Conservation (phyloP, 2,329 filamentous ascomycete genomes). For the Cladosporium sp. region DNA sequence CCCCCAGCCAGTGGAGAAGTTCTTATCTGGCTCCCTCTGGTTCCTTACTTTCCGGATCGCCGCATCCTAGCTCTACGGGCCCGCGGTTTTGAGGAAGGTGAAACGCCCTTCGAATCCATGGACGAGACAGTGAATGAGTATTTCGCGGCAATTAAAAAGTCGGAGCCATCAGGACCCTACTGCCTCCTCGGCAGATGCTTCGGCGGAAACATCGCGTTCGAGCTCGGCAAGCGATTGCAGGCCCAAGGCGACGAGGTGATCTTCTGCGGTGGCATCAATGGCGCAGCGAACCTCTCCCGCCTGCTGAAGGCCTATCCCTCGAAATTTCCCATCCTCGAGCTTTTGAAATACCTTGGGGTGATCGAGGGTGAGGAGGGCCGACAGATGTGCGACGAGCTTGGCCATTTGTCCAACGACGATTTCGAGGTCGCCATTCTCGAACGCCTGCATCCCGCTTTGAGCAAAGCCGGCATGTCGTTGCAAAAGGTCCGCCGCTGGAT, state of each 20-base stretch:
- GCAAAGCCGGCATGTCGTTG: no score
- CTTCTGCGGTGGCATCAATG: not conserved
- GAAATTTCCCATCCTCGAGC: no score
- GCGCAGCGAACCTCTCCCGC: no score
- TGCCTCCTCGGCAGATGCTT: conserved; percentile 48
- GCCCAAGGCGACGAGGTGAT: not conserved
- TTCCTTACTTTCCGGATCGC: conserved; percentile 35
- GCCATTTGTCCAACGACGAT: no score
- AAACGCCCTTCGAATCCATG: conserved; percentile 36
- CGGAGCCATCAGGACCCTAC: conserved; percentile 47
- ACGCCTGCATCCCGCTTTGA: no score
- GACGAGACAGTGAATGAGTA: conserved; percentile 39
- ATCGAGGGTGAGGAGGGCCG: no score
- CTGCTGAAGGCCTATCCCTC: no score
- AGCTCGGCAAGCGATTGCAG: conserved; percentile 44
- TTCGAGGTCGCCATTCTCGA: no score
- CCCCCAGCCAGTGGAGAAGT: conserved; percentile 37
- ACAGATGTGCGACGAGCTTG: no score
- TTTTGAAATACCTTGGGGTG: no score
- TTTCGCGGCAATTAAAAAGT: conserved; percentile 32
- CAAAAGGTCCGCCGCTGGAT: no score
- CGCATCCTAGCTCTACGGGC: conserved; percentile 45
- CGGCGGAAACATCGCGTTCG: conserved; percentile 47
- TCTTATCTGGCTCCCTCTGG: conserved; percentile 34
- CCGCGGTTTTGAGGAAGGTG: conserved; percentile 37